Evolutionary conservation across 2,329 filamentous ascomycete species (phyloP), one percentile per base, ranked within the genome.

Genomic region (Fusarium anthophilum): DNA sequence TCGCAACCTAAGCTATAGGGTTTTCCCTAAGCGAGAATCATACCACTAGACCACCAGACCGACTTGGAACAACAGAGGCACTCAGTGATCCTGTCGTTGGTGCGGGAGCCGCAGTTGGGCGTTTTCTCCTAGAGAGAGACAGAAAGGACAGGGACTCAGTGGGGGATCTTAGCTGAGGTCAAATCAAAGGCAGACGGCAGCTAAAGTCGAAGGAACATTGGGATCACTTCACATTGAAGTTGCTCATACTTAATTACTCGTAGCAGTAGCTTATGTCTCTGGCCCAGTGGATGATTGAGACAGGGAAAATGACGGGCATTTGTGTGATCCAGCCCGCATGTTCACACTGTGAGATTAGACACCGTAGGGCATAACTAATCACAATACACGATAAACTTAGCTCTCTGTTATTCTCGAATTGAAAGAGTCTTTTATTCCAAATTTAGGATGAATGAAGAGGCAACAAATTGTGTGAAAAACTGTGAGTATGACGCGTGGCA

Each of bases 1-100:
- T 83, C 82, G 82, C 83, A 84, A 77, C 72, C 74, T 66, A 38
- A 72, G 80, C 81, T 80, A 50, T 50, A 50, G 47, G 47, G 28
- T 50, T 50, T 50, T 30, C 47, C 47, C 47, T 50, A 32, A 50
- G 47, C 47, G 47, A 50, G 47, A 50, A 50, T 50, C 47, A 50
- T 50, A 50, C 47, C 47, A 50, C 47, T 50, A 50, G 47, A 50
- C 47, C 47, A 50, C 47, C 47, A 50, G 47, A 50, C 47, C 47
- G 30, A 20, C 8, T 5, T 37, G 8, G 48, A 53, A 35, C 17
- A 53, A 11, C 32, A 22, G n/a, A 37, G 7, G n/a, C 8, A 11
- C 7, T 32, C 30, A 13, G 30, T 35, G 15, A 8, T 24, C 32
- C n/a, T 26, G 50, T 12, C 6, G 50, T 37, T 53, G 32, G 17